These are phyloP conservation scores for Backusella westeae DNA, from an alignment of 192 early-diverging fungal genomes.

Conservation along the genomic window DNA sequence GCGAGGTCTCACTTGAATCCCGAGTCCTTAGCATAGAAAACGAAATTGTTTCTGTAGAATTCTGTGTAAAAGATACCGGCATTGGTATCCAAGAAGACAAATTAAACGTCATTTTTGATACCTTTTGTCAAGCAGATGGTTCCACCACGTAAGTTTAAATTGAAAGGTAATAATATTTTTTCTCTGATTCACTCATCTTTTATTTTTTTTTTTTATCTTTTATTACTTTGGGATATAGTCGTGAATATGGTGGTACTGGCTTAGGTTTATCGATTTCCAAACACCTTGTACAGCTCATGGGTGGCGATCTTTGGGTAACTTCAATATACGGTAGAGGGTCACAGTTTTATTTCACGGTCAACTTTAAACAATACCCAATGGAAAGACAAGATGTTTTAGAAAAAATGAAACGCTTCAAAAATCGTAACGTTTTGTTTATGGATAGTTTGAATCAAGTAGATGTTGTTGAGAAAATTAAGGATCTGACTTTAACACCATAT, in stretches of 20 bases:
- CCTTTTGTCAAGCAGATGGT: slow-evolving; percentile 84
- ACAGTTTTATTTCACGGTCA: slow-evolving; percentile 72
- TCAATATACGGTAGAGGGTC: slow-evolving; percentile 67
- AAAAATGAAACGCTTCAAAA: slow-evolving; percentile 50
- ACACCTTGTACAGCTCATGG: slow-evolving; percentile 72
- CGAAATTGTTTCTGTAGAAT: slow-evolving; percentile 55
- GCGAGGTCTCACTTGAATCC: slow-evolving; percentile 59
- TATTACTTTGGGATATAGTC: slow-evolving; percentile 1
- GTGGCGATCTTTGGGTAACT: slow-evolving; percentile 77
- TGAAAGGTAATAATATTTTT: neutral
- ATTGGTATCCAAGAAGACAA: slow-evolving; percentile 85
- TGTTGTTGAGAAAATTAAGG: slow-evolving; percentile 48
- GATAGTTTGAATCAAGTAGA: slow-evolving; percentile 48
- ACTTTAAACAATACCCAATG: slow-evolving; percentile 44
- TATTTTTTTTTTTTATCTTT: neutral
- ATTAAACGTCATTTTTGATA: slow-evolving; percentile 73
- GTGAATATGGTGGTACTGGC: slow-evolving; percentile 20
- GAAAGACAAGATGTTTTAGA: slow-evolving; percentile 38
- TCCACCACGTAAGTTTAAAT: slow-evolving; percentile 54
- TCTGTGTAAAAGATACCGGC: slow-evolving; percentile 78
- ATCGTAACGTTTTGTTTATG: slow-evolving; percentile 59
- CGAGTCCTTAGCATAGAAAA: slow-evolving; percentile 38
- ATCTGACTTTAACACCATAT: slow-evolving; percentile 49
- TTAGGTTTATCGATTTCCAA: slow-evolving; percentile 82
- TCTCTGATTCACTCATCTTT: neutral